phyloP scores from a whole-genome alignment of 202 grass and related monocot genomes.

The Tripidium arundinaceum region DNA sequence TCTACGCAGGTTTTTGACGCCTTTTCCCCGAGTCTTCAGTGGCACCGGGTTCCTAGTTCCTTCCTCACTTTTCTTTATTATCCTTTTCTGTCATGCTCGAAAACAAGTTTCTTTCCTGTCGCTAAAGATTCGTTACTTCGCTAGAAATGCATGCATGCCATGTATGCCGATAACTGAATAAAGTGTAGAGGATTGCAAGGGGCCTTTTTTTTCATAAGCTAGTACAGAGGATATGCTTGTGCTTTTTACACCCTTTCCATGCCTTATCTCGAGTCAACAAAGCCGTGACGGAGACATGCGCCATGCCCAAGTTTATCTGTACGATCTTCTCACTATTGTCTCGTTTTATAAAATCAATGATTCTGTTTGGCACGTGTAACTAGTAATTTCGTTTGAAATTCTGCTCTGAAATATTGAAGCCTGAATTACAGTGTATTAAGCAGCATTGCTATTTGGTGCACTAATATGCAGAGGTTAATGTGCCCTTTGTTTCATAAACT shows the following conservation, averaged over 20 bases:
- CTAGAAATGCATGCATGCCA: background rate
- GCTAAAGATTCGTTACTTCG: constrained; percentile 26
- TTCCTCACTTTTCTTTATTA: constrained; percentile 4
- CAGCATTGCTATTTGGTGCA: background rate
- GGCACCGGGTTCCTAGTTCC: constrained; percentile 3
- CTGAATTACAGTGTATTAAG: background rate
- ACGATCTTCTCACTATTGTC: background rate
- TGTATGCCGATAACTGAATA: background rate
- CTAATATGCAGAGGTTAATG: background rate
- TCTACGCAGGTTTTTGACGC: background rate
- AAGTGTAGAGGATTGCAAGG: background rate
- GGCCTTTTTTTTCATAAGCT: constrained; percentile 10
- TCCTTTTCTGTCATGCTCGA: background rate
- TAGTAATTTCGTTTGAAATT: background rate
- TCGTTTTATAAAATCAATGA: background rate
- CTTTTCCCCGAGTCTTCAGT: background rate
- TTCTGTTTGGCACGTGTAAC: background rate
- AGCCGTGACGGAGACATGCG: background rate
- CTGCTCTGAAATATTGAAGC: background rate
- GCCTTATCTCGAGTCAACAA: constrained; percentile 34
- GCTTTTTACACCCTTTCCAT: background rate
- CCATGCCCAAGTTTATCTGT: background rate
- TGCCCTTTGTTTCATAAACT: background rate
- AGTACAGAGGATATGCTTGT: constrained; percentile 39
- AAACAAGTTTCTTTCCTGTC: background rate